These are phyloP conservation scores for Capsicum pubescens DNA, from an alignment of 257 asterid genomes.

Conservation along the genomic window DNA sequence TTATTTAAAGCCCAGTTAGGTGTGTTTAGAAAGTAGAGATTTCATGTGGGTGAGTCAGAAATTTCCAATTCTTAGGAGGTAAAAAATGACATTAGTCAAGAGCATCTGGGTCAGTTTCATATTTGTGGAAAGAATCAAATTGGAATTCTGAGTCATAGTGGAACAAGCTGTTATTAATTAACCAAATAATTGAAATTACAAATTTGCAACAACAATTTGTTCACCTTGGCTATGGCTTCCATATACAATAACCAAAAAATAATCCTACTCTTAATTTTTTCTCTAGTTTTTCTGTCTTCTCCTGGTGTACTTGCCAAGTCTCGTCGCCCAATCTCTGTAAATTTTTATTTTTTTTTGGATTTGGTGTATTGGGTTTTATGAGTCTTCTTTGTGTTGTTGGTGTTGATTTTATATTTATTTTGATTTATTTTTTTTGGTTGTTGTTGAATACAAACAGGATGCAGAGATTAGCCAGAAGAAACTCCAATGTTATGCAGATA, in stretches of 20 bases:
- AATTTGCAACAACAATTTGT: background rate
- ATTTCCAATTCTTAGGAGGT: background rate
- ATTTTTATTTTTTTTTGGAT: background rate
- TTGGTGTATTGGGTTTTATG: no score
- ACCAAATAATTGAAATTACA: background rate
- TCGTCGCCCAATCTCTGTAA: conserved; percentile 76
- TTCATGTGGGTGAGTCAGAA: background rate
- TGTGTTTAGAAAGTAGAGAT: no score
- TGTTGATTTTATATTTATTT: background rate
- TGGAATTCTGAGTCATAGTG: no score
- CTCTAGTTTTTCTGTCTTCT: conserved; percentile 42
- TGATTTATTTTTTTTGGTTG: background rate
- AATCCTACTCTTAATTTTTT: conserved; percentile 24
- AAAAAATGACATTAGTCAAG: background rate
- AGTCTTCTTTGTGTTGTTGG: background rate
- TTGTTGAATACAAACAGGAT: conserved; percentile 48
- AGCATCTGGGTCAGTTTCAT: background rate
- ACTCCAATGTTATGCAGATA: conserved; percentile 77
- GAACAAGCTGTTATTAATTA: background rate
- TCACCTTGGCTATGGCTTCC: conserved; percentile 32
- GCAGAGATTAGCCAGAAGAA: conserved; percentile 69
- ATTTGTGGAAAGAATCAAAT: background rate
- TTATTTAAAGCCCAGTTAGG: no score
- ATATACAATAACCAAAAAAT: background rate
- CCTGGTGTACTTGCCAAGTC: conserved; percentile 64